Conservation (phyloP, 805 yeast genomes). For the Candida stauntonica region DNA sequence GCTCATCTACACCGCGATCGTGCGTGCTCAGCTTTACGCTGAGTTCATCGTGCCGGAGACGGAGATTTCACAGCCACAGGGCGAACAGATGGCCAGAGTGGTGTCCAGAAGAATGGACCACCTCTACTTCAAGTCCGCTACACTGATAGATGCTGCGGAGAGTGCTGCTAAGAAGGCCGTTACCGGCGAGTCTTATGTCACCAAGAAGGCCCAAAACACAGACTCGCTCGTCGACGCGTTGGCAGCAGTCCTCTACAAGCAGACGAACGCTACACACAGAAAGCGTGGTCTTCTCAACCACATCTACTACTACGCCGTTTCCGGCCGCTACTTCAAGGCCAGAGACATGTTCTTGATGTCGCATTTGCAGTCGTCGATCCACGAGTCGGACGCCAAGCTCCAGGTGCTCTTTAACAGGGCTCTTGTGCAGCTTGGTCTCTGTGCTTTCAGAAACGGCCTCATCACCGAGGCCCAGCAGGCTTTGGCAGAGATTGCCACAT, state of each 20-base stretch:
- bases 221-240: slow-evolving; percentile 60
- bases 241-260: slow-evolving; percentile 60
- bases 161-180: slow-evolving; percentile 65
- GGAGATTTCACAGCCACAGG: slow-evolving; percentile 26
- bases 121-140: slow-evolving; percentile 85
- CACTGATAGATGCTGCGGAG: slow-evolving; percentile 68
- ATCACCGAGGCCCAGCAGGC: slow-evolving; percentile 83
- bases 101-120: slow-evolving; percentile 84
- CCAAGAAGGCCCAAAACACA: too few relatives aligned
- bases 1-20: slow-evolving; percentile 64
- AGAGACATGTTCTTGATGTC: slow-evolving; percentile 85
- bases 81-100: slow-evolving; percentile 64
- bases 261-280: slow-evolving; percentile 63
- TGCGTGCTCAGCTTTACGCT: slow-evolving; percentile 82
- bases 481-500: slow-evolving; percentile 81
- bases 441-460: slow-evolving; percentile 89
- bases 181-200: slow-evolving; percentile 36
- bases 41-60: slow-evolving; percentile 54
- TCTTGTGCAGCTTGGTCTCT: slow-evolving; percentile 89
- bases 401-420: slow-evolving; percentile 95
- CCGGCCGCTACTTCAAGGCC: slow-evolving; percentile 77
- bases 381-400: slow-evolving; percentile 75
- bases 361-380: slow-evolving; percentile 77
- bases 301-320: slow-evolving; percentile 88
- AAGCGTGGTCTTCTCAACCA: slow-evolving; percentile 81